A percentile compares a stretch with the other conserved stretches of the same genome.
Evolutionary conservation across 257 asterid species (phyloP).

Genomic region (Nicotiana sylvestris): DNA sequence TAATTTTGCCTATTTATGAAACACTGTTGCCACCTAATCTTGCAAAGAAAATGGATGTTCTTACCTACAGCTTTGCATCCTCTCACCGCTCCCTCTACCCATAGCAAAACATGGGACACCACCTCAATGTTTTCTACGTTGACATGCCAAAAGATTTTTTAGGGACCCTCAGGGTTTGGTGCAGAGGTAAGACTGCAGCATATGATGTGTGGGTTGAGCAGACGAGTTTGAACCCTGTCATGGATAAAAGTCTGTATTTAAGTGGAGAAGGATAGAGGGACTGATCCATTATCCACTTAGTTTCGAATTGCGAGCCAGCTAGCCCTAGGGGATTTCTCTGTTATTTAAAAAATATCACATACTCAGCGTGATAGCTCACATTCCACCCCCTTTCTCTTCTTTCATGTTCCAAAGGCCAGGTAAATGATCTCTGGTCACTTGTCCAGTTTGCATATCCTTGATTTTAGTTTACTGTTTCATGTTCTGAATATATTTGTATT

Average conservation of each 20-base stretch:
- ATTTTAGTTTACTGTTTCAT: not conserved
- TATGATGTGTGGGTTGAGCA: not conserved
- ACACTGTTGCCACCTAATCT: not conserved
- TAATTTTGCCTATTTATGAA: not conserved
- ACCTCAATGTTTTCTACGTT: not conserved
- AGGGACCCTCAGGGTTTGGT: not conserved
- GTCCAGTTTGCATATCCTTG: not conserved
- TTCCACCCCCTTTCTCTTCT: not conserved
- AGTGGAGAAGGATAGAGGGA: not conserved
- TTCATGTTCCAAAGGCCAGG: not conserved
- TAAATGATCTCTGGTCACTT: not conserved
- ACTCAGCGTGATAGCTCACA: not conserved
- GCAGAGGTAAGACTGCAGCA: not conserved
- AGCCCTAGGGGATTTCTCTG: not conserved
- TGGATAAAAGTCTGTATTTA: not conserved
- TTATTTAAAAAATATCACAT: not conserved
- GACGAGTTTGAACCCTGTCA: not conserved
- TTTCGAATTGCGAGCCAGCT: not conserved
- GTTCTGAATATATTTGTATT: conserved; percentile 5
- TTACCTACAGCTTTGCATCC: not conserved
- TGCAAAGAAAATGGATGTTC: not conserved
- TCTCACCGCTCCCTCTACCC: not conserved
- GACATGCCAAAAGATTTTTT: not conserved
- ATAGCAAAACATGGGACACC: not conserved
- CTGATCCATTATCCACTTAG: not conserved